phyloP scores from a whole-genome alignment of 768 basidiomycete genomes.

The Boletus patriciae region DNA sequence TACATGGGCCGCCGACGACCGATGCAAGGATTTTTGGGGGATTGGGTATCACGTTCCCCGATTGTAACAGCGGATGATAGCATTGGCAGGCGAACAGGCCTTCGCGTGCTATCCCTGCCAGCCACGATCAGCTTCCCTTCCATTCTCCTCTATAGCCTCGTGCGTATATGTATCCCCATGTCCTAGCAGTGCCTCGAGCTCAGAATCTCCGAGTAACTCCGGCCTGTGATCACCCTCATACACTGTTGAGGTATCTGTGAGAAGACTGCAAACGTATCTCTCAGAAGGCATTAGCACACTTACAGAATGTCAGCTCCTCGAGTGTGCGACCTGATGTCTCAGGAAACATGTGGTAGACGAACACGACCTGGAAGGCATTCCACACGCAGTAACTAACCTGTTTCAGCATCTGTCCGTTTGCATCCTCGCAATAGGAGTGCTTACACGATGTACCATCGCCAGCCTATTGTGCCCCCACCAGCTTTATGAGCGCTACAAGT shows the following conservation, averaged over 20 bases:
- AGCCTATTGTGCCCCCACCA: neutral
- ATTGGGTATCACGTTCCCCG: too few relatives aligned
- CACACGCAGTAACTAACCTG: neutral
- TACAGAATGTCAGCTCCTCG: slow-evolving; percentile 14
- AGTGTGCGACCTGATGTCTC: neutral
- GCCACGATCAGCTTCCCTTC: too few relatives aligned
- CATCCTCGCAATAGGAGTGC: neutral
- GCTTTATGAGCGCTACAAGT: neutral
- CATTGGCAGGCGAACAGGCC: too few relatives aligned
- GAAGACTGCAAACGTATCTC: neutral
- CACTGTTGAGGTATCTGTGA: neutral
- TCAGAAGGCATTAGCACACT: neutral
- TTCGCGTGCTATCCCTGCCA: too few relatives aligned
- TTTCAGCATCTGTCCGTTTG: neutral
- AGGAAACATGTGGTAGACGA: too few relatives aligned
- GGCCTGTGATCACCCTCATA: neutral
- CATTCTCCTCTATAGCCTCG: too few relatives aligned
- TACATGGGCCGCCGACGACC: too few relatives aligned
- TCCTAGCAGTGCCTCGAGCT: neutral
- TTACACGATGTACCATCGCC: slow-evolving; percentile 15
- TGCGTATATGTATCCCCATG: too few relatives aligned
- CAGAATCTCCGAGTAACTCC: too few relatives aligned
- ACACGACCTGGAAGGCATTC: too few relatives aligned
- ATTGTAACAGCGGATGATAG: too few relatives aligned
- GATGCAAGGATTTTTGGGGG: too few relatives aligned